Conservation (phyloP, 164 flowering plant species). For the Vitis rupestris region DNA sequence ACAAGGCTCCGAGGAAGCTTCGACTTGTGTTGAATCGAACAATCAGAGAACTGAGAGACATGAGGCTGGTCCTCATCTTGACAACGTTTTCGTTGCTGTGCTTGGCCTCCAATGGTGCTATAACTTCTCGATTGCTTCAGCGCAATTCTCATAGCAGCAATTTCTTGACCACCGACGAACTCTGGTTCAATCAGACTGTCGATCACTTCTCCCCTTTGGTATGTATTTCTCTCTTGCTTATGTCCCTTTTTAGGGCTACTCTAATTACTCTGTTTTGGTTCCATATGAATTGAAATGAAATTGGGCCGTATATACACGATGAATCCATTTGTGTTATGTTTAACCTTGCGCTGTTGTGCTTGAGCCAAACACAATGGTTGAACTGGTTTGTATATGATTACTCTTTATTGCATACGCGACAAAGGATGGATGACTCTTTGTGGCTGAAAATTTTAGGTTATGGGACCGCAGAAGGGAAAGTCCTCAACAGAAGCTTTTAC, state of each 20-base stretch:
- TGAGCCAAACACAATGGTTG: no score
- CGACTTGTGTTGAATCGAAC: no score
- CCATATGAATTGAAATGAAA: background rate
- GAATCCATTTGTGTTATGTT: no score
- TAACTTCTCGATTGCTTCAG: constrained; percentile 21
- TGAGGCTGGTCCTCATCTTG: background rate
- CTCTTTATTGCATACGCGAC: no score
- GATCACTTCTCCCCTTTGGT: constrained; percentile 95
- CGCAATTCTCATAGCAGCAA: constrained; percentile 10
- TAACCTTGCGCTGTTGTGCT: no score
- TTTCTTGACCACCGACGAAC: constrained; percentile 61
- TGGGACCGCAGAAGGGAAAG: no score
- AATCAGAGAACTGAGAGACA: background rate
- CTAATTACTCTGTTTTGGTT: background rate
- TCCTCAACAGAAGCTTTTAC: no score
- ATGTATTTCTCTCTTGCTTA: background rate
- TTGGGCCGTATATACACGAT: no score
- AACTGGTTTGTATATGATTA: no score
- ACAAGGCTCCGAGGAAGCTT: no score
- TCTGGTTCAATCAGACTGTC: constrained; percentile 86
- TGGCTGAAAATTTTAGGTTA: no score
- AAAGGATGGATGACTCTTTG: no score
- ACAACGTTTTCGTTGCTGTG: background rate
- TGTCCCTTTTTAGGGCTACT: background rate
- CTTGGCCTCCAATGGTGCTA: constrained; percentile 9